Evolutionary conservation across 1,284 basidiomycete genomes (phyloP).

Genomic region (Takashimella koratensis): DNA sequence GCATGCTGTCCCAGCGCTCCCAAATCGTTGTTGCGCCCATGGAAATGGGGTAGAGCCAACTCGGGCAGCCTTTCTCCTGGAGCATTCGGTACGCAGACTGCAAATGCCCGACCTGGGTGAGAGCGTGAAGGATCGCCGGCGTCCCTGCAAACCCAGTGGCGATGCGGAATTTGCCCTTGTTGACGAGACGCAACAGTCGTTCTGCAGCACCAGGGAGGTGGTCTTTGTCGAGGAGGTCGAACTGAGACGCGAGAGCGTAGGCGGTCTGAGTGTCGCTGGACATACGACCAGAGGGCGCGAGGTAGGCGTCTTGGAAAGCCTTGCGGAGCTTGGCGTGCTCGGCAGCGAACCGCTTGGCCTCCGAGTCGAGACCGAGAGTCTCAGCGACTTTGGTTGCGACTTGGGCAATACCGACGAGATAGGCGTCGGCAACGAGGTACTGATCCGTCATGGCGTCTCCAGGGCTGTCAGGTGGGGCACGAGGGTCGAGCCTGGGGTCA

Average conservation of each 20-base stretch:
- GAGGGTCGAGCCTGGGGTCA: slow-evolving; percentile 25
- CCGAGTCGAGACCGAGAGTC: slow-evolving; percentile 4
- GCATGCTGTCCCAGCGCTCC: slow-evolving; percentile 40
- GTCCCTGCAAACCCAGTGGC: slow-evolving; percentile 37
- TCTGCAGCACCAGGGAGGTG: slow-evolving; percentile 9
- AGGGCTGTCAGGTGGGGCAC: slow-evolving; percentile 28
- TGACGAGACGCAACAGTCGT: slow-evolving; percentile 19
- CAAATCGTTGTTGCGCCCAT: slow-evolving; percentile 40
- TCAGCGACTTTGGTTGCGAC: slow-evolving; percentile 7
- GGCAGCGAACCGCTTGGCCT: slow-evolving; percentile 4
- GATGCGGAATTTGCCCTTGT: slow-evolving; percentile 23
- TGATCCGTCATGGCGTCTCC: slow-evolving; percentile 13
- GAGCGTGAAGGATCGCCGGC: slow-evolving; percentile 27
- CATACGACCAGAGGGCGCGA: slow-evolving; percentile 18
- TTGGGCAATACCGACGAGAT: slow-evolving; percentile 12
- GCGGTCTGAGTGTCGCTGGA: slow-evolving; percentile 25
- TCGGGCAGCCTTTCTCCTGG: slow-evolving; percentile 31
- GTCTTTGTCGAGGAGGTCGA: slow-evolving; percentile 12
- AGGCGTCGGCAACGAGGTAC: slow-evolving; percentile 20
- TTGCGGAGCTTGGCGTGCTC: slow-evolving; percentile 8
- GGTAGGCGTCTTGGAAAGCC: slow-evolving; percentile 24
- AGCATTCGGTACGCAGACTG: slow-evolving; percentile 38
- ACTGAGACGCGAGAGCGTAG: slow-evolving; percentile 18
- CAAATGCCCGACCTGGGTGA: slow-evolving; percentile 22
- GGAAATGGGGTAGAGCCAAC: slow-evolving; percentile 32